phyloP scores from a whole-genome alignment of 1,284 basidiomycete species.

The Ceratobasidium sp. region DNA sequence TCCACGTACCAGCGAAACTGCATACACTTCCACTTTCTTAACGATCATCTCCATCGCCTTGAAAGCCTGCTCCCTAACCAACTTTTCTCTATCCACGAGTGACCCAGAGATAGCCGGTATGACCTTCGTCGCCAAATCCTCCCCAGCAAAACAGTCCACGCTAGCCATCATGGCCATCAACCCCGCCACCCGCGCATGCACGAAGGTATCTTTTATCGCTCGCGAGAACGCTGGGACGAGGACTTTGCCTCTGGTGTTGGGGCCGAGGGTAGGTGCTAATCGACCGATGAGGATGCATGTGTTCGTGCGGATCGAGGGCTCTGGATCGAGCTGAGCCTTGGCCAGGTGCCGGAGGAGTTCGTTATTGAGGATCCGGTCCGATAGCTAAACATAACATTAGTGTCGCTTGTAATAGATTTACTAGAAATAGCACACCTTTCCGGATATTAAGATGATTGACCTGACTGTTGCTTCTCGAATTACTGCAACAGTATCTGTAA shows the following conservation, averaged over 20 bases:
- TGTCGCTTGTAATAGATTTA: neutral
- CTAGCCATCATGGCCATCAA: slow-evolving; percentile 98
- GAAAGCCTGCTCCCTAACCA: slow-evolving; percentile 95
- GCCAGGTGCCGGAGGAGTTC: slow-evolving; percentile 94
- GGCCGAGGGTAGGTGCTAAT: slow-evolving; percentile 85
- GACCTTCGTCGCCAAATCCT: slow-evolving; percentile 91
- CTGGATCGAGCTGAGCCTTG: slow-evolving; percentile 91
- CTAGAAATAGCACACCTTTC: slow-evolving; percentile 70
- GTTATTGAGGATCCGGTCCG: slow-evolving; percentile 94
- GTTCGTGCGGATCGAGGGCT: slow-evolving; percentile 96
- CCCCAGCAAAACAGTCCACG: slow-evolving; percentile 88
- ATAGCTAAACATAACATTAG: slow-evolving; percentile 68
- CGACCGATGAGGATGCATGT: slow-evolving; percentile 97
- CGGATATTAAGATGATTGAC: slow-evolving; percentile 85
- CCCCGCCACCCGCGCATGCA: slow-evolving; percentile 94
- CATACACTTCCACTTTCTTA: slow-evolving; percentile 84
- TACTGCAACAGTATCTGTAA: slow-evolving; percentile 92
- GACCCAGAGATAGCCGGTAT: slow-evolving; percentile 86
- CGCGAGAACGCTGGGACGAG: slow-evolving; percentile 95
- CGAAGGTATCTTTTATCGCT: slow-evolving; percentile 91
- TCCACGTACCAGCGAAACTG: slow-evolving; percentile 77
- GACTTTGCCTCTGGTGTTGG: slow-evolving; percentile 94
- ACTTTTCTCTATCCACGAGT: slow-evolving; percentile 93
- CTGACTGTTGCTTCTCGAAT: slow-evolving; percentile 96
- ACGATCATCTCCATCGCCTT: slow-evolving; percentile 90